Evolutionary conservation across 306 rosid species (phyloP).

Genomic region (Prunus persica): Prunus_persica_NCBIv2 NC_034014.1:30605001-30605500

Average conservation of each 20-base stretch:
- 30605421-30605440: slow-evolving; percentile 44
- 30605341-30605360: slow-evolving; percentile 44
- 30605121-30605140: slow-evolving; percentile 34
- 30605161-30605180: slow-evolving; percentile 52
- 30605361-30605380: slow-evolving; percentile 59
- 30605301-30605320: slow-evolving; percentile 30
- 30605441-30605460: not conserved
- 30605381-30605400: slow-evolving; percentile 69
- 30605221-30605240: not conserved
- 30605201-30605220: not conserved
- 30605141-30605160: slow-evolving; percentile 55
- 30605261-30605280: slow-evolving; percentile 11
- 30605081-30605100: slow-evolving; percentile 58
- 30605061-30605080: slow-evolving; percentile 17
- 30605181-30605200: slow-evolving; percentile 9
- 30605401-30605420: slow-evolving; percentile 67
- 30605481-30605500: slow-evolving; percentile 7
- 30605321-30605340: slow-evolving; percentile 30
- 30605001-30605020: not conserved
- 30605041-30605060: not conserved
- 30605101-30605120: slow-evolving; percentile 61
- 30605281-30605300: not conserved
- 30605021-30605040: not conserved
- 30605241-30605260: not conserved
- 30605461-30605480: slow-evolving; percentile 7